A percentile compares a stretch with the other conserved stretches of the same genome.
Evolutionary conservation across 2,329 filamentous ascomycete species (phyloP).

Genomic region (Trichoderma sp.): DNA sequence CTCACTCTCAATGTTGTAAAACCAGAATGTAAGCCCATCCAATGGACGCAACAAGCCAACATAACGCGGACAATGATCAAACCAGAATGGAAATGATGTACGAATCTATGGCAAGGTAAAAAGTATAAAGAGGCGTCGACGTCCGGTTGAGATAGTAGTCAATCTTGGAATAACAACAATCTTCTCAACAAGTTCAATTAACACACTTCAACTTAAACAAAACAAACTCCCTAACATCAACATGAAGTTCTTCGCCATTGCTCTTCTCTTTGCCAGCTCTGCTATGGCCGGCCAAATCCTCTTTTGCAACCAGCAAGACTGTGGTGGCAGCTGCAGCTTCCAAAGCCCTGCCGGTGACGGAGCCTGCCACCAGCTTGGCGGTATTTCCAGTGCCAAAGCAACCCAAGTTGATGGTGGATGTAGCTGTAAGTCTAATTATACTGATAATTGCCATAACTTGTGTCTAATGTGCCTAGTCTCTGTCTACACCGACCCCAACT

Average conservation of each 20-base stretch:
- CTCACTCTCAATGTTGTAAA: neutral
- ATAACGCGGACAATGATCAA: neutral
- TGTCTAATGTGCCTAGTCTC: neutral
- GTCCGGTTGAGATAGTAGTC: neutral
- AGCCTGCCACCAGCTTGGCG: neutral
- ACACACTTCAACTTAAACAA: neutral
- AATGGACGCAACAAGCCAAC: neutral
- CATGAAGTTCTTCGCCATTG: neutral
- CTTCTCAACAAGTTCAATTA: neutral
- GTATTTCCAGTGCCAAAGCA: slow-evolving; percentile 1
- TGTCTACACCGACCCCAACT: neutral
- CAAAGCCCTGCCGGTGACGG: neutral
- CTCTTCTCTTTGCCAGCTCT: neutral
- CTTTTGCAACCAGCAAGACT: slow-evolving; percentile 1
- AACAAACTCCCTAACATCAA: neutral
- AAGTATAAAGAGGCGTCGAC: neutral
- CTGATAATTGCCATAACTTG: neutral
- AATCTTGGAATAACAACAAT: neutral
- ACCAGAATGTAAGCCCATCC: neutral
- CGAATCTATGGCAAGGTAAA: neutral
- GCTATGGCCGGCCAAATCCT: neutral
- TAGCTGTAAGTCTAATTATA: neutral
- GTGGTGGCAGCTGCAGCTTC: neutral
- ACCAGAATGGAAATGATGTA: neutral
- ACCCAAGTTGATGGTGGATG: neutral